These are phyloP conservation scores for Dioszegia crocea DNA, from an alignment of 768 basidiomycete genomes.

Conservation along the genomic window DNA sequence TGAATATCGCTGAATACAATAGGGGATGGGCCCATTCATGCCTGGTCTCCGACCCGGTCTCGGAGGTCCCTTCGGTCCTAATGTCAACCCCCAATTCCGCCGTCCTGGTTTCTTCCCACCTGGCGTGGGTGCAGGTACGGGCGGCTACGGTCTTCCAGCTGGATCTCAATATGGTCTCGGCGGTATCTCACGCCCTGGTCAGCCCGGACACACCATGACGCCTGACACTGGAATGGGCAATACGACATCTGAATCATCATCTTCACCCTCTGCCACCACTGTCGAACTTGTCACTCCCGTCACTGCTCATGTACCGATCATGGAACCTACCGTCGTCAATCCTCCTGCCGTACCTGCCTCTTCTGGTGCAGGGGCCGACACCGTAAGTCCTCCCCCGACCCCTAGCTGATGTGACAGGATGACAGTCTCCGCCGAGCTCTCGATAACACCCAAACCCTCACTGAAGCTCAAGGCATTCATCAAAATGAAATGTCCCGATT, in stretches of 20 bases:
- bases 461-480: constrained; percentile 47
- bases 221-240: constrained; percentile 36
- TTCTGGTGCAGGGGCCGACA: constrained; percentile 4
- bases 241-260: constrained; percentile 33
- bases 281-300: constrained; percentile 34
- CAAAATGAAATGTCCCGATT: constrained; percentile 49
- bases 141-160: constrained; percentile 46
- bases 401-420: constrained; percentile 18
- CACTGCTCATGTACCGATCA: constrained; percentile 5
- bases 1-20: neutral
- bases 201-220: constrained; percentile 10
- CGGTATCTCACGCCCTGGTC: constrained; percentile 23
- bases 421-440: constrained; percentile 40
- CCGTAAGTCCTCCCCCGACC: constrained; percentile 7
- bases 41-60: constrained; percentile 47
- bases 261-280: constrained; percentile 18
- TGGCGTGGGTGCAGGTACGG: constrained; percentile 37
- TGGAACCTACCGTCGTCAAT: neutral
- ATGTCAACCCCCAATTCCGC: constrained; percentile 44
- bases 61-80: constrained; percentile 47
- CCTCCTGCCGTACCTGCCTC: neutral
- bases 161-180: constrained; percentile 35
- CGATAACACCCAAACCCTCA: constrained; percentile 33
- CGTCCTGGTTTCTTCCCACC: constrained; percentile 47
- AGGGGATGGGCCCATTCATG: constrained; percentile 49